Evolutionary conservation across 2,329 filamentous ascomycete species (phyloP).

Genomic region (Ophiostoma pallidulum): DNA sequence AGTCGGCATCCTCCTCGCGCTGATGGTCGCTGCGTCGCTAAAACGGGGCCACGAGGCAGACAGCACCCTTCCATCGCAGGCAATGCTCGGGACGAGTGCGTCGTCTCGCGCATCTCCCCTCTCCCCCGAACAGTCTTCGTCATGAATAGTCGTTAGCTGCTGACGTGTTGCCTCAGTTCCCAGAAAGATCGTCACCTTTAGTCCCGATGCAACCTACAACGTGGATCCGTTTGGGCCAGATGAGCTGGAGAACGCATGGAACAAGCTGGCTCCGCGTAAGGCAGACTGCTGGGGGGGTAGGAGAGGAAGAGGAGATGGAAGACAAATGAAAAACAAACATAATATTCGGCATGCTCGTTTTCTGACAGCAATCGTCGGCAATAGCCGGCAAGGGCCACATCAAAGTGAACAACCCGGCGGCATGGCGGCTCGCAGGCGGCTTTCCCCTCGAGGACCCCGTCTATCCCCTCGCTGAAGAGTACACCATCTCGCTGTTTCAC

Average conservation of each 20-base stretch:
- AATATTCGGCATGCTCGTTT: too few species aligned
- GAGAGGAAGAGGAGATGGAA: too few species aligned
- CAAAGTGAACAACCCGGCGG: slow-evolving; percentile 12
- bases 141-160: not conserved
- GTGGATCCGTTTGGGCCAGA: slow-evolving; percentile 17
- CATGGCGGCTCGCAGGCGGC: slow-evolving; percentile 11
- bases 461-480: slow-evolving; percentile 11
- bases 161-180: slow-evolving; percentile 4
- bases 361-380: too few species aligned
- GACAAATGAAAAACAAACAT: too few species aligned
- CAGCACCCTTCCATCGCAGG: slow-evolving; percentile 9
- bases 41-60: not conserved
- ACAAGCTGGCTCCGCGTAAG: slow-evolving; percentile 12
- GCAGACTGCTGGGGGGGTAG: too few species aligned
- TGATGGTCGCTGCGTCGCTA: not conserved
- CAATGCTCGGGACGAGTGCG: slow-evolving; percentile 8
- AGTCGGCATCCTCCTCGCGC: not conserved
- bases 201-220: slow-evolving; percentile 13
- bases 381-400: slow-evolving; percentile 17
- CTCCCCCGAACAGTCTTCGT: too few species aligned
- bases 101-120: too few species aligned
- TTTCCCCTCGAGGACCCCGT: slow-evolving; percentile 9
- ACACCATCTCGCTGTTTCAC: slow-evolving; percentile 17
- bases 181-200: slow-evolving; percentile 10
- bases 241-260: slow-evolving; percentile 12